A percentile compares a stretch with the other conserved stretches of the same genome.
Conservation (phyloP, 352 stramenopile species). For the Phytophthora capsici region DNA sequence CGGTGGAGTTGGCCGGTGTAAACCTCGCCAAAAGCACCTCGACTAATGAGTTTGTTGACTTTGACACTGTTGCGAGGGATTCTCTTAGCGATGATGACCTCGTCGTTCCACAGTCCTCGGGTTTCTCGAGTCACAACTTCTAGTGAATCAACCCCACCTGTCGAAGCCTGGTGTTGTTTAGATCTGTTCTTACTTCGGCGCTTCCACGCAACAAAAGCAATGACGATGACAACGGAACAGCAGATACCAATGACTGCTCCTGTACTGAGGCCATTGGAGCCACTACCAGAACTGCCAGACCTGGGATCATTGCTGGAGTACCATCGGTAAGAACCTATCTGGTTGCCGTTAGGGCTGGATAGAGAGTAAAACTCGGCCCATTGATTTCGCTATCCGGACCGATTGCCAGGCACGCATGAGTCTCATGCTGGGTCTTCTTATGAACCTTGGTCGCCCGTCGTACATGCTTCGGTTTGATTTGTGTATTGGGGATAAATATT, state of each 20-base stretch:
- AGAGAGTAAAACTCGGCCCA: no score
- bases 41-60: conserved; percentile 31
- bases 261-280: neutral
- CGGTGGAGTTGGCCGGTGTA: conserved; percentile 34
- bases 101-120: conserved; percentile 17
- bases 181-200: no score
- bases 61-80: conserved; percentile 41
- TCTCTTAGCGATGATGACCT: conserved; percentile 19
- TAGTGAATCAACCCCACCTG: neutral
- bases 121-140: neutral
- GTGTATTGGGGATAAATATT: no score
- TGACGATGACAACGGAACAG: neutral
- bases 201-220: no score
- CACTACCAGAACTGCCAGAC: neutral
- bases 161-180: no score
- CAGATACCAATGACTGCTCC: neutral
- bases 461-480: no score
- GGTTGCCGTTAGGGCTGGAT: no score
- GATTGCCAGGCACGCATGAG: no score
- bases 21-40: conserved; percentile 46
- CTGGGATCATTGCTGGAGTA: conserved; percentile 9
- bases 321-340: neutral
- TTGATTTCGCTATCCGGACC: no score
- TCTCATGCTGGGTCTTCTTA: no score
- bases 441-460: no score